Conservation (phyloP, 73 alveolate species). For the Urostyla sp. region DNA sequence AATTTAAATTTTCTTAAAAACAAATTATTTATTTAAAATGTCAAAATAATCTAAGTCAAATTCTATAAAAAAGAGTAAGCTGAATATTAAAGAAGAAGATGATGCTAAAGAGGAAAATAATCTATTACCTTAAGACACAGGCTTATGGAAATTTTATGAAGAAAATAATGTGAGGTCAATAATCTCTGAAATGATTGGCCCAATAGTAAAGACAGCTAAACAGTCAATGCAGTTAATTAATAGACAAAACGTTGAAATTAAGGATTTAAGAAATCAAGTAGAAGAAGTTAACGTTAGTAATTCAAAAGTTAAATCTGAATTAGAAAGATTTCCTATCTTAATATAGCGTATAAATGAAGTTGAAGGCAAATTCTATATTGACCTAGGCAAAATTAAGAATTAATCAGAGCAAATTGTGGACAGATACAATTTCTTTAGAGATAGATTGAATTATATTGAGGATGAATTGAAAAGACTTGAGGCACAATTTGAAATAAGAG, state of each 20-base stretch:
- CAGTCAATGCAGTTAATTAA: not conserved
- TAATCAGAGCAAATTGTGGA: not conserved
- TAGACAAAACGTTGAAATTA: not conserved
- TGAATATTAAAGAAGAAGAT: not conserved
- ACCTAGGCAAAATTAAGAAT: conserved; percentile 15
- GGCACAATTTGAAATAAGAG: not conserved
- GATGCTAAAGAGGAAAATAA: not conserved
- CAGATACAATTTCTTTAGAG: not conserved
- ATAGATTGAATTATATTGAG: conserved; percentile 21
- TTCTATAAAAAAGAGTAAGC: not conserved
- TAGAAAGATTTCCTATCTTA: not conserved
- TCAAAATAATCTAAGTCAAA: not conserved
- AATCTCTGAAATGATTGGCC: not conserved
- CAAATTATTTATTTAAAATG: conserved; percentile 1
- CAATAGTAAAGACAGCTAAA: not conserved
- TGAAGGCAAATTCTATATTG: not conserved
- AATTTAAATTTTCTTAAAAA: not conserved
- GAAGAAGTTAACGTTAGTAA: not conserved
- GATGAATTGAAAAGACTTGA: not conserved
- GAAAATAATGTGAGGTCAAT: conserved; percentile 17
- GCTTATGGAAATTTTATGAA: not conserved
- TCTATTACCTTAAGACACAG: not conserved
- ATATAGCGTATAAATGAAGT: conserved; percentile 8
- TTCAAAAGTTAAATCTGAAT: conserved; percentile 2
- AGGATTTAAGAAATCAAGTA: not conserved